These are phyloP conservation scores for Nitzschia sp. DNA, from an alignment of 108 stramenopile species.

Conservation along the genomic window DNA sequence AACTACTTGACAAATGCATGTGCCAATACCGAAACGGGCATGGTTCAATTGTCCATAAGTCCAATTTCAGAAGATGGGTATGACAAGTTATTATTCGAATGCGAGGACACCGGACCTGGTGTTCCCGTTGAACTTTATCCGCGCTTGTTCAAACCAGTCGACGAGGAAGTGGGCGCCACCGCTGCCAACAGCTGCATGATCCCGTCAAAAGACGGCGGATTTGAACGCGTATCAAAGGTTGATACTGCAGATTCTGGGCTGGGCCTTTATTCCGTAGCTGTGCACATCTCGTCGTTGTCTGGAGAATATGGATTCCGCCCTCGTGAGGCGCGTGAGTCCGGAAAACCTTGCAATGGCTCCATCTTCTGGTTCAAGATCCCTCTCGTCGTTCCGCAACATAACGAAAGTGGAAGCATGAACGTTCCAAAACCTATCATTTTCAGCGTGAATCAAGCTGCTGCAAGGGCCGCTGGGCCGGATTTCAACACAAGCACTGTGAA, in stretches of 20 bases:
- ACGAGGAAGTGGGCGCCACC: slow-evolving; percentile 12
- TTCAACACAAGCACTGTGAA: no score
- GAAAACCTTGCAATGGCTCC: slow-evolving; percentile 23
- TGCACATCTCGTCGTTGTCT: slow-evolving; percentile 46
- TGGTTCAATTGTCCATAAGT: slow-evolving; percentile 46
- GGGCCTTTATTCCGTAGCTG: slow-evolving; percentile 66
- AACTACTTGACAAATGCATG: slow-evolving; percentile 77
- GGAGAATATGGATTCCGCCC: slow-evolving; percentile 66
- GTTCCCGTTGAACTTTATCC: slow-evolving; percentile 49
- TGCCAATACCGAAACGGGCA: slow-evolving; percentile 53
- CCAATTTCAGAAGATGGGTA: slow-evolving; percentile 1
- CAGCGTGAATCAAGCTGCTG: no score
- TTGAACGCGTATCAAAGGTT: neutral
- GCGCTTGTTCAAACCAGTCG: slow-evolving; percentile 51
- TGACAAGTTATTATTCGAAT: slow-evolving; percentile 52
- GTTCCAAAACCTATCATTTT: no score
- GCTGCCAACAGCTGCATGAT: slow-evolving; percentile 14
- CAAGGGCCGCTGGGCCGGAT: no score
- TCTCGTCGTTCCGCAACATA: slow-evolving; percentile 37
- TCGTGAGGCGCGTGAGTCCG: slow-evolving; percentile 2
- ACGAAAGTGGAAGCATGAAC: no score
- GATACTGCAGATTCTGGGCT: slow-evolving; percentile 37
- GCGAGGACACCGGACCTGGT: slow-evolving; percentile 66
- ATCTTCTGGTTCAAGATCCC: slow-evolving; percentile 77
- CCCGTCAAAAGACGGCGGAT: neutral